Evolutionary conservation across 306 rosid genomes (phyloP).

Genomic region (Gastrolobium bilobum): DNA sequence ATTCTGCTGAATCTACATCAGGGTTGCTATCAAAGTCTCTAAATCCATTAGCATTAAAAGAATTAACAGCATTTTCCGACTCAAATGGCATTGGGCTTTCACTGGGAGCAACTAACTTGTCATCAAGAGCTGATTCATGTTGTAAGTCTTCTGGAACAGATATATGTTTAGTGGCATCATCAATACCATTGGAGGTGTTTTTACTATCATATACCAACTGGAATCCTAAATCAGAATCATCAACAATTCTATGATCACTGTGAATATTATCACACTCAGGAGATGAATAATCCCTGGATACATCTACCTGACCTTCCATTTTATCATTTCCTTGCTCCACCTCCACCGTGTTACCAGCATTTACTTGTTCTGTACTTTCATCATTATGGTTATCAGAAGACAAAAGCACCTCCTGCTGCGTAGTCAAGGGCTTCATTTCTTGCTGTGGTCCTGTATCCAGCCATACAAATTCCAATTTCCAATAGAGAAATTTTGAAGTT

Average conservation of each 20-base stretch:
- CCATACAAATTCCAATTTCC: slow-evolving; percentile 34
- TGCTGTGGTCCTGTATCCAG: slow-evolving; percentile 63
- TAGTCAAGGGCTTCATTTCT: slow-evolving; percentile 77
- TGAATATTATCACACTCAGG: slow-evolving; percentile 60
- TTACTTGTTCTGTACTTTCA: slow-evolving; percentile 47
- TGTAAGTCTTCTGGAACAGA: slow-evolving; percentile 60
- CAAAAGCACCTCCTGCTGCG: slow-evolving; percentile 71
- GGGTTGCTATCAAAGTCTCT: slow-evolving; percentile 60
- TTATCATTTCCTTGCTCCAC: slow-evolving; percentile 54
- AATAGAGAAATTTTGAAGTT: slow-evolving; percentile 10
- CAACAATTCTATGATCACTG: slow-evolving; percentile 57
- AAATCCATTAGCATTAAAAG: slow-evolving; percentile 59
- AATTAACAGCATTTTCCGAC: slow-evolving; percentile 61
- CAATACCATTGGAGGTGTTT: slow-evolving; percentile 54
- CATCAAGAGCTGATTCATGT: slow-evolving; percentile 55
- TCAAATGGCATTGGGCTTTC: slow-evolving; percentile 51
- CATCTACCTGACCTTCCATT: slow-evolving; percentile 61
- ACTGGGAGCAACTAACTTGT: slow-evolving; percentile 54
- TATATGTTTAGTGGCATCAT: slow-evolving; percentile 53
- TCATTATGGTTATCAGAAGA: slow-evolving; percentile 63
- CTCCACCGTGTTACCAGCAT: slow-evolving; percentile 39
- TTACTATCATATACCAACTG: slow-evolving; percentile 57
- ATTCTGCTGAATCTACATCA: slow-evolving; percentile 57
- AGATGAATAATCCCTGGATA: slow-evolving; percentile 62
- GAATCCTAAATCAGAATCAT: slow-evolving; percentile 60